Conservation (phyloP, 2,329 filamentous ascomycete genomes). For the Hirsutella thompsonii region DNA sequence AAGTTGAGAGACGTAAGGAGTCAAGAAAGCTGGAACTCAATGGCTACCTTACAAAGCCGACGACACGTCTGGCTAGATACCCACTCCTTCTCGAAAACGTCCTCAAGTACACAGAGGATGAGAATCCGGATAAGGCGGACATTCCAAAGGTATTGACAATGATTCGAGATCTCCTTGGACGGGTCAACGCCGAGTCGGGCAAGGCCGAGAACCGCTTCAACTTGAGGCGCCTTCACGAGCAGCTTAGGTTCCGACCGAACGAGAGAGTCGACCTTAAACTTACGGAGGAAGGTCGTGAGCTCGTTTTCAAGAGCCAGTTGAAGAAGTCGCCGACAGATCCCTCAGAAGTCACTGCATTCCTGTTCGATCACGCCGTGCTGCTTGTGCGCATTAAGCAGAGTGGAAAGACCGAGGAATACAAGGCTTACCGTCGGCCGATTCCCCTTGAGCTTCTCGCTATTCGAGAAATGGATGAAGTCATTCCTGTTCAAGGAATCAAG, state of each 20-base stretch:
- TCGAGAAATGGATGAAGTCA: conserved; percentile 92
- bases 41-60: conserved; percentile 94
- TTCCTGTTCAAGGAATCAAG: conserved; percentile 71
- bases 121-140: conserved; percentile 79
- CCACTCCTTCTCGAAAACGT: conserved; percentile 86
- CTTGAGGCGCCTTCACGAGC: conserved; percentile 77
- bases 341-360: conserved; percentile 82
- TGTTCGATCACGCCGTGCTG: conserved; percentile 92
- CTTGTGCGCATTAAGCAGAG: conserved; percentile 83
- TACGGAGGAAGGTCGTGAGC: conserved; percentile 82
- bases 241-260: conserved; percentile 79
- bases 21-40: conserved; percentile 94
- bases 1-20: conserved; percentile 91
- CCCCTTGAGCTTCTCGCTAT: conserved; percentile 88
- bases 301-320: conserved; percentile 87
- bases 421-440: conserved; percentile 88
- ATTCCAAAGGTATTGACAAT: conserved; percentile 78
- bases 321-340: conserved; percentile 87
- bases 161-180: conserved; percentile 75
- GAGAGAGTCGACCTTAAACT: conserved; percentile 90
- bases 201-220: conserved; percentile 98
- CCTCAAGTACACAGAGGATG: conserved; percentile 80
- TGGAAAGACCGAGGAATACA: conserved; percentile 88
- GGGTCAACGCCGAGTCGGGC: conserved; percentile 89
- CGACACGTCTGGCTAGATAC: conserved; percentile 86